Conservation (phyloP, 352 stramenopile genomes). For the Phytophthora palmivora region DNA sequence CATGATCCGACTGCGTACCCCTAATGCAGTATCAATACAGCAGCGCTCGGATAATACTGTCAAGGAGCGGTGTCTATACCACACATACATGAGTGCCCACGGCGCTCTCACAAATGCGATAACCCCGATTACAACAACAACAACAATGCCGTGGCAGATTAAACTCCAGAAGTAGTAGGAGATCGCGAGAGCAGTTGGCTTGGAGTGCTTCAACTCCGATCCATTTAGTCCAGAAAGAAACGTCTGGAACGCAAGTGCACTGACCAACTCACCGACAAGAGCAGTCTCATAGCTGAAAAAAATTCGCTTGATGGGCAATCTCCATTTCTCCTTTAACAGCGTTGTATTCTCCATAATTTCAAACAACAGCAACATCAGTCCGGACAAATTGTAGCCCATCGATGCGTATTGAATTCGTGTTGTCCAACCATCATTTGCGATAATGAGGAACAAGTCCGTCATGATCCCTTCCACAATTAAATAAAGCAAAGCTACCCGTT, state of each 20-base stretch:
- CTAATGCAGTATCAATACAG: constrained; percentile 13
- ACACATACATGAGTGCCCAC: constrained; percentile 9
- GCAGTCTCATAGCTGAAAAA: constrained; percentile 23
- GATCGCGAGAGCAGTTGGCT: constrained; percentile 5
- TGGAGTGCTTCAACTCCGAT: constrained; percentile 9
- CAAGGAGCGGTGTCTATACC: constrained; percentile 1
- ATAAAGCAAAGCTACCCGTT: constrained; percentile 5
- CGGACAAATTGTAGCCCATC: constrained; percentile 19
- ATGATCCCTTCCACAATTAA: constrained; percentile 22
- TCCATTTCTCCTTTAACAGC: constrained; percentile 7
- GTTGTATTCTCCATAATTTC: constrained; percentile 14
- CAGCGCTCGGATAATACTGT: constrained; percentile 3
- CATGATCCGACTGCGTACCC: constrained; percentile 1
- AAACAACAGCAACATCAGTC: constrained; percentile 15
- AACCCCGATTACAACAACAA: not conserved
- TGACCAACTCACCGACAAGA: constrained; percentile 11
- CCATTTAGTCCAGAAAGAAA: constrained; percentile 18
- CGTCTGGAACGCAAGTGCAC: constrained; percentile 7
- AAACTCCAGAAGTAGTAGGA: constrained; percentile 22
- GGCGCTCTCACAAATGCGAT: constrained; percentile 1
- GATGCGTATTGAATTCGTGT: constrained; percentile 13
- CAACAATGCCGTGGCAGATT: constrained; percentile 13
- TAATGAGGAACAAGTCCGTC: constrained; percentile 23
- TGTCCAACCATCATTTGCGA: constrained; percentile 9
- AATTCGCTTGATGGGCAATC: constrained; percentile 4